phyloP scores from a whole-genome alignment of 2,329 filamentous ascomycete genomes.

The Fusarium bactridioides region DNA sequence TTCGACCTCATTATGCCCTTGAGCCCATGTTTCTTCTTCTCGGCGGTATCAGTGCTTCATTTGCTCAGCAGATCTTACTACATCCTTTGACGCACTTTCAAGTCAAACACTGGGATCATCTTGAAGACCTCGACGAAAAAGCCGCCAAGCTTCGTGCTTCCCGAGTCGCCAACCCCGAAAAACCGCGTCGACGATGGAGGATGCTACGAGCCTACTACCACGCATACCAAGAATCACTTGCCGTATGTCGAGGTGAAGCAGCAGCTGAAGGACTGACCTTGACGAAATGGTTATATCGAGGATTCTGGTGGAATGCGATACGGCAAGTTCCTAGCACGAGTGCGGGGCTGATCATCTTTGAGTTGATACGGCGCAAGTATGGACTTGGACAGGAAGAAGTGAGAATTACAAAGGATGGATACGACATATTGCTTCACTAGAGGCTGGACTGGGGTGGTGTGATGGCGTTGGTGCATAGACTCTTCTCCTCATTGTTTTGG shows the following conservation, averaged over 20 bases:
- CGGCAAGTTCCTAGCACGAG: slow-evolving; percentile 80
- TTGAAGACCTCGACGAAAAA: slow-evolving; percentile 75
- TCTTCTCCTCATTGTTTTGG: slow-evolving; percentile 25
- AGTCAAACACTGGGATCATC: slow-evolving; percentile 74
- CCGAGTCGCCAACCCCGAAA: slow-evolving; percentile 42
- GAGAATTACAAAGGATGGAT: slow-evolving; percentile 72
- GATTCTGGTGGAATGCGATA: slow-evolving; percentile 76
- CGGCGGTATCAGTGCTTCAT: slow-evolving; percentile 73
- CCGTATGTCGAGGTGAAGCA: slow-evolving; percentile 66
- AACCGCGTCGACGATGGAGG: slow-evolving; percentile 52
- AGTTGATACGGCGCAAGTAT: slow-evolving; percentile 77
- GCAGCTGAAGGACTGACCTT: slow-evolving; percentile 63
- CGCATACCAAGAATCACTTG: slow-evolving; percentile 74
- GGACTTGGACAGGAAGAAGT: slow-evolving; percentile 68
- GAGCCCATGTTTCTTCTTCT: slow-evolving; percentile 76
- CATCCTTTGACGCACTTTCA: slow-evolving; percentile 77
- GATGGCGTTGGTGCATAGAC: slow-evolving; percentile 27
- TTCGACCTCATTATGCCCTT: slow-evolving; percentile 77
- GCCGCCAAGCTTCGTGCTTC: slow-evolving; percentile 55
- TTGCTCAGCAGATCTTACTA: slow-evolving; percentile 73
- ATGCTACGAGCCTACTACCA: slow-evolving; percentile 73
- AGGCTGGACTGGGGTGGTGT: not conserved
- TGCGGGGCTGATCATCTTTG: slow-evolving; percentile 80
- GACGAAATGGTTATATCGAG: slow-evolving; percentile 71
- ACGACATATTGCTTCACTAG: slow-evolving; percentile 69